Evolutionary conservation across 768 basidiomycete species (phyloP), one percentile per base, ranked within the genome.

Genomic region (Mycena venus): DNA sequence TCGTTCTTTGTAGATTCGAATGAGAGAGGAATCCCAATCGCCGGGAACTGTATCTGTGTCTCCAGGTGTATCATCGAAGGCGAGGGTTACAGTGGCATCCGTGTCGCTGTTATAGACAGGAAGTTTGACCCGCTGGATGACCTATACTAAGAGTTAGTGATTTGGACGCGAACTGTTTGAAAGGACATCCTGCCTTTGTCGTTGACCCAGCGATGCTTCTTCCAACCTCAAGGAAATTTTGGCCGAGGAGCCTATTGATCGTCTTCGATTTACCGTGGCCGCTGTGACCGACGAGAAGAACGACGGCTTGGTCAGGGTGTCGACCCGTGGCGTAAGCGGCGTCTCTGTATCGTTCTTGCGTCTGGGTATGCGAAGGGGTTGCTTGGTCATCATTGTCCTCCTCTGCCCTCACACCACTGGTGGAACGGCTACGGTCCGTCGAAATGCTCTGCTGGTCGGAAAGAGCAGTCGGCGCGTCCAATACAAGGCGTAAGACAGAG

Each of bases 31-130:
- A 53, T 8, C 47, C 3, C 63, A 31, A 36, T 65, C 63, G 2
- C 14, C 47, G 38, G 32, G n/a, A n/a, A 4, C 17, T 3, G 44
- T 65, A 42, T 65, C 63, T 21, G 4, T 44, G 19, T 15, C 15
- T 1, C 62, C 62, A 15, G 62, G 62, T 21, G 42, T 64, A 49
- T 65, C 63, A 31, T 65, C 63, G 11, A 65, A 65, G 29, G 63
- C 44, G 21, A 65, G 31, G 3, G 47, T 65, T 23, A 65, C 17
- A 19, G 47, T 21, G 19, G 32, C 21, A 15, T 47, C 36, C 15
- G 62, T 64, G 12, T 29, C 44, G 11, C 2, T 3, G 29, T 44
- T 15, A 44, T 44, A 19, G 44, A 49, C 44, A 10, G n/a, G 29
- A 8, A 65, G 10, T 32, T 65, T 53, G 44, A 65, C 63, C 3